Evolutionary conservation across 768 basidiomycete genomes (phyloP).

Genomic region (Tulasnella calospora): DNA sequence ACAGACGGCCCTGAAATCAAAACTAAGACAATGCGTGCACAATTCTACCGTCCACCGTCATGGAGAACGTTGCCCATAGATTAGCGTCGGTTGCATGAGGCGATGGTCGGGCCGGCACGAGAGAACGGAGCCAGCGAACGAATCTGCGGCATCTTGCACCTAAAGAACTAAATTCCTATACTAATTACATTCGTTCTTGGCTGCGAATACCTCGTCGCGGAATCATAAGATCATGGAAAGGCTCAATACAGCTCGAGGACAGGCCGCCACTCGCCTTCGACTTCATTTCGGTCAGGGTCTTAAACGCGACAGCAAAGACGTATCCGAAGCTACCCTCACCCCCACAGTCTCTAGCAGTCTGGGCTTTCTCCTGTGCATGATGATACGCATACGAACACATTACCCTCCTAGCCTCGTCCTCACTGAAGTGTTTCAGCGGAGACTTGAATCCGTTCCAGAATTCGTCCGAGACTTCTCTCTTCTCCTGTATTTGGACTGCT

Average conservation of each 20-base stretch:
- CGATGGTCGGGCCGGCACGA: too few relatives aligned
- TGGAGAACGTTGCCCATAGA: too few relatives aligned
- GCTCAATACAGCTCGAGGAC: neutral
- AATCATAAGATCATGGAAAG: neutral
- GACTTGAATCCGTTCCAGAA: slow-evolving; percentile 36
- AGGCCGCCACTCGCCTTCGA: neutral
- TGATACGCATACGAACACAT: slow-evolving; percentile 53
- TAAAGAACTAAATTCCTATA: neutral
- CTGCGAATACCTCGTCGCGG: neutral
- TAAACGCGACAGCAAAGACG: neutral
- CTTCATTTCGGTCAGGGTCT: neutral
- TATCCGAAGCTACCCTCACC: neutral
- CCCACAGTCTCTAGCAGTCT: neutral
- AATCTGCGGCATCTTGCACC: neutral
- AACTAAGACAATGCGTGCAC: too few relatives aligned
- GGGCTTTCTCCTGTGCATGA: slow-evolving; percentile 34
- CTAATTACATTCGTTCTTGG: neutral
- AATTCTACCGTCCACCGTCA: too few relatives aligned
- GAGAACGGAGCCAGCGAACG: slow-evolving; percentile 28
- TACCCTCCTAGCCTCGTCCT: slow-evolving; percentile 36
- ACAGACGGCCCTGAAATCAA: too few relatives aligned
- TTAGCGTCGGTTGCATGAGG: too few relatives aligned
- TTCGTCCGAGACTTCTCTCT: slow-evolving; percentile 47
- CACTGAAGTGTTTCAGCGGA: slow-evolving; percentile 35
- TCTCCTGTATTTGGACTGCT: slow-evolving; percentile 40